Percentiles rank a stretch among this genome's conserved stretches.
phyloP scores from a whole-genome alignment of 1,139 yeast genomes.

The Lodderomyces theae region DNA sequence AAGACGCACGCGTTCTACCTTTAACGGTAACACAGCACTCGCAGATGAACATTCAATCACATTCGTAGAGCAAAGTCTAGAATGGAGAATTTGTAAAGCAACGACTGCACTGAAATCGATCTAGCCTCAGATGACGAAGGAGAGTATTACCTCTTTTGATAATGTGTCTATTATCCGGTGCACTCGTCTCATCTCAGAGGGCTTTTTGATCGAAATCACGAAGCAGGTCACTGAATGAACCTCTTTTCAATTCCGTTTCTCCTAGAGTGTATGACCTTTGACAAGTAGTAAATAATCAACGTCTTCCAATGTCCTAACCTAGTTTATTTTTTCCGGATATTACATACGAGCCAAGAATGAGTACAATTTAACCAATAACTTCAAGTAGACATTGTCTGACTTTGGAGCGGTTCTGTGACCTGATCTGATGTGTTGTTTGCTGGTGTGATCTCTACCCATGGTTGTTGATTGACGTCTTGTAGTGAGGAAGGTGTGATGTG shows the following conservation, averaged over 20 bases:
- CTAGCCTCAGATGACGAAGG: not conserved
- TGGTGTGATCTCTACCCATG: slow-evolving; percentile 98
- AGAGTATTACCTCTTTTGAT: slow-evolving; percentile 6
- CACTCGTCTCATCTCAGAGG: not conserved
- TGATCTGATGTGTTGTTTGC: slow-evolving; percentile 92
- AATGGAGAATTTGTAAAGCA: slow-evolving; percentile 1
- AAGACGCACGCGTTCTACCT: slow-evolving; percentile 50
- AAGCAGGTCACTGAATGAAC: not conserved
- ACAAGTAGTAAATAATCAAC: not conserved
- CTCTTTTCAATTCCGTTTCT: not conserved
- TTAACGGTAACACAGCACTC: slow-evolving; percentile 44
- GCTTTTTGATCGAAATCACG: not conserved
- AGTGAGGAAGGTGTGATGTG: not conserved
- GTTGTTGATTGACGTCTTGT: slow-evolving; percentile 3
- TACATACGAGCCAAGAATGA: slow-evolving; percentile 99
- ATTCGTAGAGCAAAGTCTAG: not conserved
- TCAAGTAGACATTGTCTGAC: slow-evolving; percentile 98
- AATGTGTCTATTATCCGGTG: slow-evolving; percentile 14
- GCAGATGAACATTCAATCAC: slow-evolving; percentile 40
- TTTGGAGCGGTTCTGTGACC: slow-evolving; percentile 99
- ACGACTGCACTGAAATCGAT: not conserved
- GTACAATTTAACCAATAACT: slow-evolving; percentile 95
- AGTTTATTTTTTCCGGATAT: not conserved
- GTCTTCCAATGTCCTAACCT: slow-evolving; percentile 8
- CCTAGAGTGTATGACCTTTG: not conserved